A percentile compares a stretch with the other conserved stretches of the same genome.
Evolutionary conservation across 208 protist species (phyloP).

Genomic region (Porcisia deanei): DNA sequence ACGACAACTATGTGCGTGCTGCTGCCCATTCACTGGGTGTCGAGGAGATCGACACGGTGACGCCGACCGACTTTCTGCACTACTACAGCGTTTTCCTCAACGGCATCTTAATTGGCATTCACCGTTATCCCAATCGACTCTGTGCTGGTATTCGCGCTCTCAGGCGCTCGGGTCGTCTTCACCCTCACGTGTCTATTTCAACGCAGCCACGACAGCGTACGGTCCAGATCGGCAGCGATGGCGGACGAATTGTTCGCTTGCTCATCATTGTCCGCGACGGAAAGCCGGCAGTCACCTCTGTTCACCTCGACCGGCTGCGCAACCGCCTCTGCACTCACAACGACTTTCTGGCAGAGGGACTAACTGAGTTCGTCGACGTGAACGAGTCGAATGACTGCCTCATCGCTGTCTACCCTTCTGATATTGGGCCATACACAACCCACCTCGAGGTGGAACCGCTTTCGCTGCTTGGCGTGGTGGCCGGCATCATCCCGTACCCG

Average conservation of each 20-base stretch:
- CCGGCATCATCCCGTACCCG: constrained; percentile 99
- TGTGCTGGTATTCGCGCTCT: constrained; percentile 75
- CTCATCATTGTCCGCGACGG: constrained; percentile 75
- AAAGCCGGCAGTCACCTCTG: constrained; percentile 53
- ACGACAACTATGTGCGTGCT: constrained; percentile 82
- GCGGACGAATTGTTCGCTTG: constrained; percentile 82
- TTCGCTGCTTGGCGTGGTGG: constrained; percentile 91
- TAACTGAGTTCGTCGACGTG: constrained; percentile 99
- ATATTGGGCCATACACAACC: constrained; percentile 90
- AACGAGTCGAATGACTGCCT: constrained; percentile 99
- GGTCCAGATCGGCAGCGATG: constrained; percentile 86
- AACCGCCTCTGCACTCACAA: constrained; percentile 70
- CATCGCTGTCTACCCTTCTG: constrained; percentile 94
- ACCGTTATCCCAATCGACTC: constrained; percentile 80
- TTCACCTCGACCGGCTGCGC: constrained; percentile 66
- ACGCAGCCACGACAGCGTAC: constrained; percentile 74
- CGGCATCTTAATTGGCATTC: constrained; percentile 84
- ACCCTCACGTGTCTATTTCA: constrained; percentile 88
- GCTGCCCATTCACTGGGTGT: constrained; percentile 82
- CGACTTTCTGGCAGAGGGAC: constrained; percentile 90
- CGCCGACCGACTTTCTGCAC: constrained; percentile 62
- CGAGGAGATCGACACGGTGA: constrained; percentile 80
- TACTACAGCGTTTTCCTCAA: constrained; percentile 88
- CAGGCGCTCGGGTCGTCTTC: constrained; percentile 72
- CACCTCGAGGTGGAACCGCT: constrained; percentile 94